phyloP scores from a whole-genome alignment of 768 basidiomycete species.

The Daedaleopsis sinensis region DNA sequence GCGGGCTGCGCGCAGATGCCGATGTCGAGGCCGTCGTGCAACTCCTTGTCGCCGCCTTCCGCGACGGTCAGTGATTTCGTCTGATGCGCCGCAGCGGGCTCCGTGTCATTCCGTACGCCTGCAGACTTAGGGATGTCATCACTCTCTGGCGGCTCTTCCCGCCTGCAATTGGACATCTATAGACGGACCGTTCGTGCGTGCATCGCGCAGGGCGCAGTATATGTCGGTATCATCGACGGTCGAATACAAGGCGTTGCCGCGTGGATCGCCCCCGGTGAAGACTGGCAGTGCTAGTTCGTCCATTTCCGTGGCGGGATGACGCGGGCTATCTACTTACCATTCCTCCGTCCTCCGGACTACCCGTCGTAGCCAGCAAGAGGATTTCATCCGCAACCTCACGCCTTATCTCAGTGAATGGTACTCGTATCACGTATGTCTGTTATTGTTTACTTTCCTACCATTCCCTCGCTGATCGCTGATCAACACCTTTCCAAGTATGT shows the following conservation, averaged over 20 bases:
- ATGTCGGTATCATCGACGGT: slow-evolving; percentile 11
- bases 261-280: slow-evolving; percentile 12
- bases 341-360: background rate
- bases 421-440: slow-evolving; percentile 16
- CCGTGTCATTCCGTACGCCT: background rate
- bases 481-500: slow-evolving; percentile 7
- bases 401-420: slow-evolving; percentile 20
- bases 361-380: slow-evolving; percentile 7
- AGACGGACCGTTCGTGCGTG: slow-evolving; percentile 12
- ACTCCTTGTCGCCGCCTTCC: slow-evolving; percentile 22
- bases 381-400: slow-evolving; percentile 17
- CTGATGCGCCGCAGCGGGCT: background rate
- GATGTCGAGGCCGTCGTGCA: slow-evolving; percentile 23
- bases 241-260: slow-evolving; percentile 14
- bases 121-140: slow-evolving; percentile 18
- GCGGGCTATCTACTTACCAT: too few relatives aligned
- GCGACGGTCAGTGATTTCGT: slow-evolving; percentile 18
- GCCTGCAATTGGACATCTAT: slow-evolving; percentile 10
- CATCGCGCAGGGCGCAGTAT: slow-evolving; percentile 9
- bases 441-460: too few relatives aligned
- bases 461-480: background rate
- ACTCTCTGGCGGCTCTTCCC: slow-evolving; percentile 15
- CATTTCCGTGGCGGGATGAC: background rate
- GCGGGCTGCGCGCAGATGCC: slow-evolving; percentile 14
- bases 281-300: slow-evolving; percentile 22